Evolutionary conservation across 2,329 filamentous ascomycete genomes (phyloP).

Genomic region (Drechslerella coelobrocha): DNA sequence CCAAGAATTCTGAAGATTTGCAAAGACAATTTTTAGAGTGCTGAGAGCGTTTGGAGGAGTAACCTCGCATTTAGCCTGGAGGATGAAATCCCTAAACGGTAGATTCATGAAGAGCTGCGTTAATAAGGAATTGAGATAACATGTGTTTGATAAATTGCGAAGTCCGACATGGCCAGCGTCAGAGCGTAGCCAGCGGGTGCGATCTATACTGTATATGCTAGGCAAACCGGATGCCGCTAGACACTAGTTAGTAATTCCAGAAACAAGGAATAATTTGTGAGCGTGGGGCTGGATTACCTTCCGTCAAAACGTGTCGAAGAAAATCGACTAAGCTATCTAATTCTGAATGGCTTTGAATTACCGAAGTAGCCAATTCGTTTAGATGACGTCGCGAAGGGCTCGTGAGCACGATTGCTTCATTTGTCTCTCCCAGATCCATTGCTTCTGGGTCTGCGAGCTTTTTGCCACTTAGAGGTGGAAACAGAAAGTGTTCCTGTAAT

Average conservation of each 20-base stretch:
- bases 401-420: conserved; percentile 69
- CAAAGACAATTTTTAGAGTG: conserved; percentile 82
- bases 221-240: conserved; percentile 51
- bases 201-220: conserved; percentile 53
- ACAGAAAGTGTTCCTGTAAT: conserved; percentile 37
- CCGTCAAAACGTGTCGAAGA: conserved; percentile 50
- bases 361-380: conserved; percentile 18
- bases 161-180: conserved; percentile 84
- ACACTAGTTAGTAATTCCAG: conserved; percentile 20
- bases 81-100: conserved; percentile 82
- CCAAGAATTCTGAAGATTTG: conserved; percentile 81
- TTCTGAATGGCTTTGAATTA: conserved; percentile 23
- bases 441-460: conserved; percentile 18
- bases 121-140: conserved; percentile 93
- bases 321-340: conserved; percentile 25
- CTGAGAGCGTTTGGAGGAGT: conserved; percentile 66
- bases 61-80: conserved; percentile 63
- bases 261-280: conserved; percentile 55
- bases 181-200: conserved; percentile 63
- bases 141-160: conserved; percentile 92
- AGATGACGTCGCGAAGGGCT: conserved; percentile 28
- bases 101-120: conserved; percentile 97
- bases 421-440: conserved; percentile 59
- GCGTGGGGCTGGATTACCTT: conserved; percentile 31
- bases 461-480: conserved; percentile 21